Evolutionary conservation across 2,329 filamentous ascomycete genomes (phyloP), one percentile per base, ranked within the genome.

Genomic region (Camptophora hylomeconis): DNA sequence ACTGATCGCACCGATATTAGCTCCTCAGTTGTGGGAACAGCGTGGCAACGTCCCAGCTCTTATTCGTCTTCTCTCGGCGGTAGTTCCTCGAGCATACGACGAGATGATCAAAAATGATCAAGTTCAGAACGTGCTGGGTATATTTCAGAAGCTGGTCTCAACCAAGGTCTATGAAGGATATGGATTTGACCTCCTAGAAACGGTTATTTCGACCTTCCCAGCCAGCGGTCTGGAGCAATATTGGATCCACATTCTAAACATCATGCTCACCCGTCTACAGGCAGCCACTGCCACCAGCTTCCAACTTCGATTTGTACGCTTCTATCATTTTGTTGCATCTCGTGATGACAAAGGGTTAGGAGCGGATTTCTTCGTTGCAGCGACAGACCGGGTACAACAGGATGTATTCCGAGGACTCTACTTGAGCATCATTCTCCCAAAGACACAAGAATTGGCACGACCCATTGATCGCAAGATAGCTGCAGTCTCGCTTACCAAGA

Each of bases 31-130:
- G 40, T 98, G 92, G 89, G 84, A 94, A 41, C 80, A 77, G 4
- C 76, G 79, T 48, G 89, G 89, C 46, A 98, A 94, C 46, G 78
- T 94, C 2, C 92, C 92, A 5, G 89, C 86, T 3, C 72, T 93
- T 43, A 80, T 84, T 16, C 76, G 89, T 33, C 67, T 98, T 26
- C 61, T 98, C 25, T 74, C 78, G 7, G 80, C 83, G 10, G 79
- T 95, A 43, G 78, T 95, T 42, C 75, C 81, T 10, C 77, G 80
- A 42, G 80, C 78, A 15, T 68, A 76, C 3, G 62, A 74, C 33
- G 67, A 73, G 23, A 84, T 98, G 43, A 60, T 80, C 11, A 67
- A 72, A 14, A 75, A 80, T 47, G 80, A 86, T 44, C 83, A 94
- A 53, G 55, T 94, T 21, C 82, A 92, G 50, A 74, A 80, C 3